These are phyloP conservation scores for Aspergillus fijiensis DNA, from an alignment of 2,329 filamentous ascomycete species.

Conservation along the genomic window DNA sequence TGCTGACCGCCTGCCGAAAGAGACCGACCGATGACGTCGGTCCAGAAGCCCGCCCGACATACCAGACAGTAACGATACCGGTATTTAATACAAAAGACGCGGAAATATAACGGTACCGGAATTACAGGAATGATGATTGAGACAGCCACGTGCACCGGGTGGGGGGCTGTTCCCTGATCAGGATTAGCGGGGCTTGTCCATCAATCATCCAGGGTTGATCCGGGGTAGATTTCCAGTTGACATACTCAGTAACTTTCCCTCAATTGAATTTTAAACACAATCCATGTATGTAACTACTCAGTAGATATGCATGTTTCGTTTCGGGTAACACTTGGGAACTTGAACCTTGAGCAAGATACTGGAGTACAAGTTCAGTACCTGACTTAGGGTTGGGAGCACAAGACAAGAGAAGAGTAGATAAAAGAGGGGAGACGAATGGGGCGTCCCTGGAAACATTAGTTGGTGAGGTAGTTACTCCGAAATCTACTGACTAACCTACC, in stretches of 20 bases:
- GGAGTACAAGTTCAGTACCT: background rate
- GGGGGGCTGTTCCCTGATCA: slow-evolving; percentile 10
- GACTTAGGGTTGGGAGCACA: background rate
- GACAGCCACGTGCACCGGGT: slow-evolving; percentile 23
- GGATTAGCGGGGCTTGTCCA: slow-evolving; percentile 14
- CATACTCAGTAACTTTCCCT: too few species aligned
- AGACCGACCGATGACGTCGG: background rate
- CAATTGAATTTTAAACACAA: too few species aligned
- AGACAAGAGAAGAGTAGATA: background rate
- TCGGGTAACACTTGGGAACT: background rate
- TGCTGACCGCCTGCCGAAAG: background rate
- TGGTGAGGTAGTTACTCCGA: too few species aligned
- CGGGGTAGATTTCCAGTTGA: slow-evolving; percentile 16
- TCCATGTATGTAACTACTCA: background rate
- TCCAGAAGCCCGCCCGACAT: background rate
- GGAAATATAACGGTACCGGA: background rate
- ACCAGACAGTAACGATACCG: background rate
- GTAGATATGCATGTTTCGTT: background rate
- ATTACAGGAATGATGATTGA: background rate
- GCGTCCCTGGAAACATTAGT: background rate
- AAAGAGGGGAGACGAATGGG: background rate
- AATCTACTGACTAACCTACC: too few species aligned
- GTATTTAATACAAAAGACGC: background rate
- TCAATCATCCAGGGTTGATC: slow-evolving; percentile 16
- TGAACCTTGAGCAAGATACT: background rate